phyloP scores from a whole-genome alignment of 106 monocot species.

The Phalaenopsis aphrodite region DNA sequence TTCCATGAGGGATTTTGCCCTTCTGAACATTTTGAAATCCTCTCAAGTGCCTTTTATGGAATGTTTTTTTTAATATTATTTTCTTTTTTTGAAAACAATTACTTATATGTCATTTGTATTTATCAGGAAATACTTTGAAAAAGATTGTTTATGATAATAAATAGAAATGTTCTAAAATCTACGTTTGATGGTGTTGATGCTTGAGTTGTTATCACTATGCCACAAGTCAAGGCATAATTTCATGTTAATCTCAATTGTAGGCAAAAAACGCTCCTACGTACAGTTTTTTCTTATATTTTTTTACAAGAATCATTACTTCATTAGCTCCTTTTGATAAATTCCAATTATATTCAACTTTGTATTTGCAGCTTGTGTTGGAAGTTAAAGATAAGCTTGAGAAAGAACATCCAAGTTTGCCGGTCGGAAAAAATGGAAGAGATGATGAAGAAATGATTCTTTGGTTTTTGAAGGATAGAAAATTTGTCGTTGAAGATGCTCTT shows the following conservation, averaged over 20 bases:
- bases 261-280: not conserved
- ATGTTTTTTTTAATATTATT: not conserved
- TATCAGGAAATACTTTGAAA: too few relatives aligned
- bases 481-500: slow-evolving; percentile 60
- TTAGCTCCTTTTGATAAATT: not conserved
- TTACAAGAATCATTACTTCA: not conserved
- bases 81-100: too few relatives aligned
- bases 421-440: slow-evolving; percentile 63
- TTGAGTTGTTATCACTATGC: not conserved
- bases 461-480: slow-evolving; percentile 87
- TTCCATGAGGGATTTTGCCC: not conserved
- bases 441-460: slow-evolving; percentile 77
- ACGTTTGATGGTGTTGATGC: not conserved
- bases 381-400: slow-evolving; percentile 66
- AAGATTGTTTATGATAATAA: not conserved
- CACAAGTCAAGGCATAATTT: not conserved
- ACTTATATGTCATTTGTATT: too few relatives aligned
- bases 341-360: not conserved
- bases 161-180: not conserved
- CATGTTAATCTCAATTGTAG: not conserved
- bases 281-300: not conserved
- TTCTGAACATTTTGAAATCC: not conserved
- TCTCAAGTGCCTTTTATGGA: not conserved
- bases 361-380: slow-evolving; percentile 68
- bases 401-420: slow-evolving; percentile 50